phyloP scores from a whole-genome alignment of 495 filamentous ascomycete genomes.

The Talaromyces borbonicus region DNA sequence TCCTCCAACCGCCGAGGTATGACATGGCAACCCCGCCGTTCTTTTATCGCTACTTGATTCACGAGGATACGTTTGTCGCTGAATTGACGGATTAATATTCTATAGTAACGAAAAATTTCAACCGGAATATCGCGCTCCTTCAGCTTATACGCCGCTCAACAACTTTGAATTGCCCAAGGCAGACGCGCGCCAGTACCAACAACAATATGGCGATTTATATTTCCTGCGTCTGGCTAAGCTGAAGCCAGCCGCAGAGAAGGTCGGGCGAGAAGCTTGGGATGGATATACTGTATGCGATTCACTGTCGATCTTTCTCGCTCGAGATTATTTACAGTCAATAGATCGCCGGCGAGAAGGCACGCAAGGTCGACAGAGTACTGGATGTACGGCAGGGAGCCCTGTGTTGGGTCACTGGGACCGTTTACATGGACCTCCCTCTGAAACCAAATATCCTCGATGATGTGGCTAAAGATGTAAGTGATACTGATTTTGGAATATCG shows the following conservation, averaged over 20 bases:
- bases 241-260: conserved; percentile 69
- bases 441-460: conserved; percentile 98
- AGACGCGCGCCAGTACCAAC: conserved; percentile 68
- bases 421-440: conserved; percentile 93
- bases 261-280: conserved; percentile 67
- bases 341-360: conserved; percentile 68
- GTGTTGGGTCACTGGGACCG: conserved; percentile 90
- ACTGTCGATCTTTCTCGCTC: background rate
- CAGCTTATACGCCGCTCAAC: conserved; percentile 63
- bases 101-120: conserved; percentile 33
- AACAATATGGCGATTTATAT: conserved; percentile 97
- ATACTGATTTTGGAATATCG: too few relatives aligned
- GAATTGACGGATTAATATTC: conserved; percentile 4
- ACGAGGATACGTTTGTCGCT: too few relatives aligned
- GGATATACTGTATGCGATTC: conserved; percentile 45
- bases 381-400: conserved; percentile 93
- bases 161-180: conserved; percentile 63
- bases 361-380: conserved; percentile 71
- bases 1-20: conserved; percentile 15
- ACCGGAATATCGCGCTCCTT: conserved; percentile 37
- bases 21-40: conserved; percentile 14
- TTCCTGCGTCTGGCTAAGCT: conserved; percentile 82
- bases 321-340: conserved; percentile 17
- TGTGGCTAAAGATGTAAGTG: conserved; percentile 75
- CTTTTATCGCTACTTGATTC: background rate